Base-by-base conservation (phyloP, 345 rosid species). In the Limnanthes douglasii region DNA sequence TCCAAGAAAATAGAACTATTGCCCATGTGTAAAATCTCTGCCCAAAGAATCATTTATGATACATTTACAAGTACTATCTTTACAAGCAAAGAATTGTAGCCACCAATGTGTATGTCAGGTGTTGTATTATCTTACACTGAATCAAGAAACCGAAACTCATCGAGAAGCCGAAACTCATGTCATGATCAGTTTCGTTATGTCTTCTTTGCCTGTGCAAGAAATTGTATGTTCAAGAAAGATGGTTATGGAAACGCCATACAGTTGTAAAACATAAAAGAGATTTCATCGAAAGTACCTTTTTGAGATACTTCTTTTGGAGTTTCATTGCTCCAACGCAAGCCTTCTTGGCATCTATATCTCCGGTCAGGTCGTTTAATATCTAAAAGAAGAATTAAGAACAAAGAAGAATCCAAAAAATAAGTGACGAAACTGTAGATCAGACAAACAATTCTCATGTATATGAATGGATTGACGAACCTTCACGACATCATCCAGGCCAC, bases 401-500 rank as follows among this genome's bases (percentile, higher is more conserved):
- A 11, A 15, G 6, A 27, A 4, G 25, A 5, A 46, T n/a, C 2
- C 19, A n/a, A n/a, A 28, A 45, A 36, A 14, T 19, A 38, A 29
- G 8, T 6, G 3, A 26, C 30, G 11, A 2, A 26, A 26, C 2
- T 26, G 11, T 8, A 12, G 11, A 26, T 8, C 31, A 48, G 46
- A 20, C 43, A 13, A 45, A 37, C 31, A 46, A 34, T 2, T n/a
- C 16, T n/a, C 7, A 21, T 45, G 13, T 31, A 10, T 9, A 21
- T 13, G 22, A 18, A 9, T 15, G 31, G 5, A 23, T 30, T n/a
- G n/a, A 28, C 59, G 50, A 20, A 73, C 98, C 96, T 75, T 80
- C 49, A 90, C 85, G 24, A 90, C 94, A 35, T 90, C 98, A 15
- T 90, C 98, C 11, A 90, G 73, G 55, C 96, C 96, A 2, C 78